phyloP scores from a whole-genome alignment of 352 stramenopile species.

The Pythium brachiatum region DNA sequence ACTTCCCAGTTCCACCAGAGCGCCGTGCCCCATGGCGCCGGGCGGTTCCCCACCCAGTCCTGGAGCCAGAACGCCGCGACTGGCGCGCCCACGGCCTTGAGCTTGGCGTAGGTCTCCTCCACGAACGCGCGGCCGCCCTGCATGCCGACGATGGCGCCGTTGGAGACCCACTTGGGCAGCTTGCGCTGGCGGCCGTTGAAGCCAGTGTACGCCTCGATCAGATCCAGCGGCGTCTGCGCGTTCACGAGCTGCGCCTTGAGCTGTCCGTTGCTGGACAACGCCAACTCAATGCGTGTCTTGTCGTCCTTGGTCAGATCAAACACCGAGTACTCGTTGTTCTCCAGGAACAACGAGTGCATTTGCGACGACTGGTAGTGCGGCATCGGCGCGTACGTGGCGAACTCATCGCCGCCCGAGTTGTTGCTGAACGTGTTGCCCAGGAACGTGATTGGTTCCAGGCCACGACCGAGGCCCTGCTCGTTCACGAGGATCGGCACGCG shows the following conservation, averaged over 20 bases:
- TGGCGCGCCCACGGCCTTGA: constrained; percentile 12
- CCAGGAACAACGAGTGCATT: constrained; percentile 4
- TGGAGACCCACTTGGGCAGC: constrained; percentile 12
- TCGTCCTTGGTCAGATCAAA: constrained; percentile 17
- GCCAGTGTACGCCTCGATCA: constrained; percentile 7
- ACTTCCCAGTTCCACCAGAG: constrained; percentile 20
- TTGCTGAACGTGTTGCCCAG: constrained; percentile 12
- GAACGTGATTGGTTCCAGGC: constrained; percentile 11
- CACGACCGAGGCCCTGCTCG: constrained; percentile 11
- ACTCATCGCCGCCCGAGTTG: constrained; percentile 12
- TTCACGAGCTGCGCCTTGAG: constrained; percentile 11
- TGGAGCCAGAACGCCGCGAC: constrained; percentile 15
- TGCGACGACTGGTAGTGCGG: constrained; percentile 18
- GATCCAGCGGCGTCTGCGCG: constrained; percentile 4
- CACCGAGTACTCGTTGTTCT: constrained; percentile 17
- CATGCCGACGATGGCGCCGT: constrained; percentile 17
- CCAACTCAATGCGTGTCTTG: constrained; percentile 12
- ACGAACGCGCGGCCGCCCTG: constrained; percentile 15
- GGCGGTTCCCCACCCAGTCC: constrained; percentile 18
- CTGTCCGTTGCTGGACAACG: neutral
- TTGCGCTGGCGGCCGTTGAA: constrained; percentile 9
- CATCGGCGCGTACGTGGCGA: constrained; percentile 13
- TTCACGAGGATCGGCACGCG: constrained; percentile 19
- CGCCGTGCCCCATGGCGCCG: constrained; percentile 11
- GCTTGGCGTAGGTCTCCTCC: constrained; percentile 10